A percentile compares a stretch with the other conserved stretches of the same genome.
phyloP scores from a whole-genome alignment of 768 basidiomycete species.

The Panaeolus papilionaceus region DNA sequence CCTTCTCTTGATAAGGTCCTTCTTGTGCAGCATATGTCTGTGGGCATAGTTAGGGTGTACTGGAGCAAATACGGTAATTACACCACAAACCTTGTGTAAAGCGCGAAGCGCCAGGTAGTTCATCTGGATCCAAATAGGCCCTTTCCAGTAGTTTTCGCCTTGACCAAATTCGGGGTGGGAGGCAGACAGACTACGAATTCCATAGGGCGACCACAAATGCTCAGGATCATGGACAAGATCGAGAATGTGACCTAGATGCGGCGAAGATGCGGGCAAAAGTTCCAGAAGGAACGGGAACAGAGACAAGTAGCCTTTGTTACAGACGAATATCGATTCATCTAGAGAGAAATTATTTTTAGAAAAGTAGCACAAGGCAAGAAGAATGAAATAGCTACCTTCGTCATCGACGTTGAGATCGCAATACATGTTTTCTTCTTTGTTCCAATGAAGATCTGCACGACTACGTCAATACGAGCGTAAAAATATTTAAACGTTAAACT shows the following conservation, averaged over 20 bases:
- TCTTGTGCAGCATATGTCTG: conserved; percentile 79
- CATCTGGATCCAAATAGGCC: conserved; percentile 98
- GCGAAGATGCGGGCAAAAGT: conserved; percentile 77
- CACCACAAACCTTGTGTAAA: conserved; percentile 67
- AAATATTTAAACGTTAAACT: conserved; percentile 21
- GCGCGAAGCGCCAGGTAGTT: conserved; percentile 89
- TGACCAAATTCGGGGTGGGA: conserved; percentile 89
- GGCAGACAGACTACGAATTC: conserved; percentile 87
- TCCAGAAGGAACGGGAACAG: conserved; percentile 92
- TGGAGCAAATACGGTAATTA: neutral
- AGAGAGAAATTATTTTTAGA: conserved; percentile 4
- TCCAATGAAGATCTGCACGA: conserved; percentile 88
- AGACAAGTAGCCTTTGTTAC: conserved; percentile 92
- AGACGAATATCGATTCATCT: conserved; percentile 94
- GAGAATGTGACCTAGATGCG: conserved; percentile 81
- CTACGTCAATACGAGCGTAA: conserved; percentile 4
- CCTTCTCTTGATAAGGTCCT: conserved; percentile 83
- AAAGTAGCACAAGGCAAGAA: neutral
- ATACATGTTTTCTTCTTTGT: conserved; percentile 87
- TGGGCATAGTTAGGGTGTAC: conserved; percentile 1
- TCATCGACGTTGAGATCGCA: conserved; percentile 88
- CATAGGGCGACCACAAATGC: conserved; percentile 92
- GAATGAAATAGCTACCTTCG: conserved; percentile 60
- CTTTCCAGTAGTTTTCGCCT: conserved; percentile 98
- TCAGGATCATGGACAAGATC: conserved; percentile 80